Evolutionary conservation across 306 rosid genomes (phyloP), one percentile per base, ranked within the genome.

Genomic region (Vicia villosa): DNA sequence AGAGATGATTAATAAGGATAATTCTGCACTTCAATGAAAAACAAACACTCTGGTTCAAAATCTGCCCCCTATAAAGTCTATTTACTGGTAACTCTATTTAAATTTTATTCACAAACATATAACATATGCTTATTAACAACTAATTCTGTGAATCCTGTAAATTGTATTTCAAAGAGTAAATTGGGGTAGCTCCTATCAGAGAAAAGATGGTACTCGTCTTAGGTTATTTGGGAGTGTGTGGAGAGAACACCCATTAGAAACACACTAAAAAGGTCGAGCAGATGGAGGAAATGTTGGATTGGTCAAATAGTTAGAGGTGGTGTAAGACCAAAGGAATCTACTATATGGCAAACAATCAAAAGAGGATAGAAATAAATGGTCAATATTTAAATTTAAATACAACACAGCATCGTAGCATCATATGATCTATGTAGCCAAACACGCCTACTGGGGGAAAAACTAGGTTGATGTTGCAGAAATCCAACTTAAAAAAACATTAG

Each of bases 121-220:
- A 22, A 13, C 12, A 21, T 16, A 5, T 22, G 24, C 12, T 12
- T 55, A 6, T 24, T 24, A 6, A 55, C 5, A 5, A 55, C 15
- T 1, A 55, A 24, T 55, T 24, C 9, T 12, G 15, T 28, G 32
- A 55, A 3, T 34, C 62, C 4, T 24, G 28, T 24, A 55, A 12
- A 24, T 2, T 55, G 62, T 26, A 22, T 24, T 55, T 24, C 19
- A 55, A 28, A 21, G 59, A 10, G 54, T 15, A 26, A 24, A 37
- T 30, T 30, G 64, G 64, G 13, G 24, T 58, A n/a, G 21, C 64
- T 58, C 64, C 42, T 28, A 9, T 58, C 17, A 58, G 42, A n/a
- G 2, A 58, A 30, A 14, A 58, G 22, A 58, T 28, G 21, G 64
- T 57, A 57, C 63, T 30, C 1, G 13, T 30, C 41, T 57, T 57